Base-by-base conservation (phyloP, 2,329 filamentous ascomycete genomes). In the Coniochaeta sp. region DNA sequence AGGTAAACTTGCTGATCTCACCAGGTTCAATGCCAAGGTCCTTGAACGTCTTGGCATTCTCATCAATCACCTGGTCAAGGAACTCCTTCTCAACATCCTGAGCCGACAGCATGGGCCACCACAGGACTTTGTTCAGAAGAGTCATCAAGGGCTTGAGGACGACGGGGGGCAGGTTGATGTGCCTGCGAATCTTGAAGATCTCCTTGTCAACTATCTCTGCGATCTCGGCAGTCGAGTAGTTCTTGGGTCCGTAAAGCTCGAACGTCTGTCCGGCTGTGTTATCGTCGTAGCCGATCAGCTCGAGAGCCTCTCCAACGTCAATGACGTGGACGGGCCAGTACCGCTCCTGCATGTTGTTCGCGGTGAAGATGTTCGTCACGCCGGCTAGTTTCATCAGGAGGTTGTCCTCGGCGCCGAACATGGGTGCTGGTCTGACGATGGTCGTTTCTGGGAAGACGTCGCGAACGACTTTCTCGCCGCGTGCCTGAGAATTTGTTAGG, bases 401-500 rank as follows among this genome's bases (percentile, higher is more conserved):
- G 69, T 89, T 89, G 76, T 99, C 95, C 76, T 99, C 95, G 71
- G 92, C 96, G 38, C 95, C 95, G 72, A 96, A 99, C 75, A 96
- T 84, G 59, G 93, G 95, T 14, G 93, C 90, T 52, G 95, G 95
- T 64, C 95, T 87, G 65, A 99, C 95, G 67, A 99, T 92, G 54
- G 95, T 99, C 19, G 95, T 96, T 78, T 99, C 95, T 28, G 95
- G 95, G 80, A 92, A 99, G 72, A 98, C 93, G 68, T 83, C 86
- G 64, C 93, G 88, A 54, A 88, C 95, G 57, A 96, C 84, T 72
- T 89, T 81, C 79, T 99, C 95, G 67, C 90, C 90, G 70, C 81
- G 84, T 62, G 82, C 93, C 89, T 89, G 63, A 26, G 55, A 40
- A 16, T 34, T 47, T 14, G 62, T 70, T 60, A 69, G 65, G 17